Conservation (phyloP, 176 grass and related monocot genomes). For the Paspalum vaginatum region DNA sequence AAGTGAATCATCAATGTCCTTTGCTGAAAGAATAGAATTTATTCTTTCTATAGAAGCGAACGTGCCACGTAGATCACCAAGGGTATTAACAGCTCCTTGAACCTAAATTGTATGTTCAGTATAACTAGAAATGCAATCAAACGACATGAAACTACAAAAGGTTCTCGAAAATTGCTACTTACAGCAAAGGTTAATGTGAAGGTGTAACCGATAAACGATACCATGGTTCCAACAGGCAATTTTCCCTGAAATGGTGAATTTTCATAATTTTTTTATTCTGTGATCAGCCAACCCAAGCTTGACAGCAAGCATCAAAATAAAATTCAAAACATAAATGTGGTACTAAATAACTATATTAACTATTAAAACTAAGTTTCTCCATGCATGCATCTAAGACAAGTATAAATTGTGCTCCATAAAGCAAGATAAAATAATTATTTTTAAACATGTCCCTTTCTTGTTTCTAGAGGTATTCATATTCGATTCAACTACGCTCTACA, state of each 20-base stretch:
- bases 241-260: constrained; percentile 77
- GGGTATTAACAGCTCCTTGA: constrained; percentile 93
- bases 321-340: constrained; percentile 17
- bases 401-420: constrained; percentile 1
- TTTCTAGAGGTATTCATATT: neutral
- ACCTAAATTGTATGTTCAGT: constrained; percentile 63
- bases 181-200: constrained; percentile 97
- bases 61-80: constrained; percentile 81
- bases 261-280: constrained; percentile 27
- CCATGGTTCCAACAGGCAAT: constrained; percentile 87
- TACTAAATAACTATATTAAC: constrained; percentile 23
- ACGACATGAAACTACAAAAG: constrained; percentile 36
- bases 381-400: neutral
- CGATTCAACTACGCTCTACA: neutral
- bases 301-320: neutral
- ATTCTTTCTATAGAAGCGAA: constrained; percentile 91
- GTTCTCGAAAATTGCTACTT: constrained; percentile 45
- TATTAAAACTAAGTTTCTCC: constrained; percentile 12
- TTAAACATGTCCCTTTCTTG: neutral
- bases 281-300: constrained; percentile 17
- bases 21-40: constrained; percentile 74
- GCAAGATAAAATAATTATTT: neutral
- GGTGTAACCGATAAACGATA: constrained; percentile 98
- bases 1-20: constrained; percentile 90
- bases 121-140: constrained; percentile 38